Percentiles rank a stretch among this genome's conserved stretches.
Evolutionary conservation across 352 stramenopile species (phyloP).

Genomic region (Phytopythium delawarense): DNA sequence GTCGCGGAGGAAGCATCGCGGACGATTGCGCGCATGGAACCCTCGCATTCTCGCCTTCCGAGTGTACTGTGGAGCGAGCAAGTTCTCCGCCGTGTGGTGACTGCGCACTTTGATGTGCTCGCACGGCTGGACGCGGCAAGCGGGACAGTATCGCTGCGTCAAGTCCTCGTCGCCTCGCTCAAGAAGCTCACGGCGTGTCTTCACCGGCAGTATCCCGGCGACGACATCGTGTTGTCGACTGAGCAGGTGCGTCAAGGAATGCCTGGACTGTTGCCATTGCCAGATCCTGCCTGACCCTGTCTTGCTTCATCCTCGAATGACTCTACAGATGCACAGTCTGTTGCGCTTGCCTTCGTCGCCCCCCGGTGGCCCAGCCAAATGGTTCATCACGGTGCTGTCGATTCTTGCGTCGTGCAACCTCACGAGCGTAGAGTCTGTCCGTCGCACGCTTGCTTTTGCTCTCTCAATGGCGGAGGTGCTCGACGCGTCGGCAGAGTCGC

Average conservation of each 20-base stretch:
- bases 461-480: constrained; percentile 10
- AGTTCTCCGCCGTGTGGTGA: constrained; percentile 37
- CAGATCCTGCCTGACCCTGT: neutral
- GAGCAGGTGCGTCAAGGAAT: constrained; percentile 20
- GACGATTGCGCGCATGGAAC: constrained; percentile 22
- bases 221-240: constrained; percentile 16
- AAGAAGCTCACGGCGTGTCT: constrained; percentile 20
- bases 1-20: constrained; percentile 45
- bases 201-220: constrained; percentile 8
- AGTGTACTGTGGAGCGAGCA: constrained; percentile 24
- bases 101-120: constrained; percentile 49
- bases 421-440: constrained; percentile 27
- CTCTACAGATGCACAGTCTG: constrained; percentile 3
- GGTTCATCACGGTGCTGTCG: constrained; percentile 9
- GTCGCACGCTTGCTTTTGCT: constrained; percentile 27
- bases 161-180: constrained; percentile 25
- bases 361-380: neutral
- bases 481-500: neutral
- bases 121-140: constrained; percentile 8
- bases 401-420: constrained; percentile 28
- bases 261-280: neutral
- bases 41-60: neutral
- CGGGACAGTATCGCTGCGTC: constrained; percentile 8
- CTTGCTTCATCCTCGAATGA: neutral
- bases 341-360: neutral